These are phyloP conservation scores for Boletellus deceptivus DNA, from an alignment of 1,284 basidiomycete genomes.

Conservation along the genomic window DNA sequence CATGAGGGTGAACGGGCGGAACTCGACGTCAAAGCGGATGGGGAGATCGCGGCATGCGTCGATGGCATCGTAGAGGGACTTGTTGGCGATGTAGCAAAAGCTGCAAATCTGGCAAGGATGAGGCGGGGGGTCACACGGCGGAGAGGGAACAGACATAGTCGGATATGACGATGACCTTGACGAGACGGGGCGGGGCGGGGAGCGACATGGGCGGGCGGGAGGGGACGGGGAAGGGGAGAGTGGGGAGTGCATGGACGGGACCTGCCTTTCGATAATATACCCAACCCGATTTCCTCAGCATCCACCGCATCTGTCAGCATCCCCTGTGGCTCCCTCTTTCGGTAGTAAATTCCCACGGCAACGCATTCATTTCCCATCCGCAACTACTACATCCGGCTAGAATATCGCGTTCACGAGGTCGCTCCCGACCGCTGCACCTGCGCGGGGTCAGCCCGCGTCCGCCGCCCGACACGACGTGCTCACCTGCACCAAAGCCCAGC, in stretches of 20 bases:
- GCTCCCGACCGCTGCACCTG: constrained; percentile 46
- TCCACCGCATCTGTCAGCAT: constrained; percentile 33
- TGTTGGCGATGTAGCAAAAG: constrained; percentile 74
- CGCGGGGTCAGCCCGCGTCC: neutral
- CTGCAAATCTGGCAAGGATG: constrained; percentile 52
- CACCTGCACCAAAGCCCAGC: constrained; percentile 62
- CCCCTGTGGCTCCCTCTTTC: constrained; percentile 20
- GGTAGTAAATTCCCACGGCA: constrained; percentile 26
- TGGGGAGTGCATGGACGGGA: constrained; percentile 25
- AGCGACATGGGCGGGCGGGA: constrained; percentile 22
- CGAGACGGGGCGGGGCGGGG: constrained; percentile 36
- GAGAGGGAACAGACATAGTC: constrained; percentile 57
- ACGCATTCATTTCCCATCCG: constrained; percentile 22
- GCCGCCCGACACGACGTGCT: neutral
- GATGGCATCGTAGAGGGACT: constrained; percentile 68
- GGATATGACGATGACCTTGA: constrained; percentile 68
- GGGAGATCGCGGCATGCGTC: constrained; percentile 59
- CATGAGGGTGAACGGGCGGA: constrained; percentile 70
- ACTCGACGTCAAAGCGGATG: constrained; percentile 68
- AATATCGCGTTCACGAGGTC: constrained; percentile 49
- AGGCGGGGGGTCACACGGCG: constrained; percentile 6
- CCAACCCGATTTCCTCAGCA: constrained; percentile 30
- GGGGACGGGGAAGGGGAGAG: neutral
- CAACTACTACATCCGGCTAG: constrained; percentile 18
- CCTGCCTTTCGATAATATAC: constrained; percentile 27